phyloP scores from a whole-genome alignment of 2,329 filamentous ascomycete species.

The Chalara sp. region DNA sequence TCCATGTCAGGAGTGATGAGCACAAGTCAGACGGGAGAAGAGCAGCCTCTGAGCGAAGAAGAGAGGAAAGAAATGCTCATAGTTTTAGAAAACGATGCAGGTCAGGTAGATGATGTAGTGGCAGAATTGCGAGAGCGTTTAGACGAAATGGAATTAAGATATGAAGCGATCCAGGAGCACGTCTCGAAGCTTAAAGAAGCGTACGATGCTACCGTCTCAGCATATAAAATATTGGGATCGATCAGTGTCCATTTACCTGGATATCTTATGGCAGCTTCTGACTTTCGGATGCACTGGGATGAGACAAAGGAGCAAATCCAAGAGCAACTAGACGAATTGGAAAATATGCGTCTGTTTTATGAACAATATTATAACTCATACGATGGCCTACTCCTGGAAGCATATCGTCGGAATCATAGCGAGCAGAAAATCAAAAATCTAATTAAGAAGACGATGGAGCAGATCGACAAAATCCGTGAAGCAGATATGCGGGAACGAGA shows the following conservation, averaged over 20 bases:
- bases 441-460: conserved; percentile 70
- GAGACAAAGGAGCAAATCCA: conserved; percentile 66
- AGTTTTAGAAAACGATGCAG: conserved; percentile 67
- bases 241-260: conserved; percentile 59
- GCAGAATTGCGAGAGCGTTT: conserved; percentile 68
- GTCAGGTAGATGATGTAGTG: conserved; percentile 60
- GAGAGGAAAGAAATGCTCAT: conserved; percentile 79
- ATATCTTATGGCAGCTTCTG: conserved; percentile 57
- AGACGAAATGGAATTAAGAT: conserved; percentile 68
- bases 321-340: conserved; percentile 67
- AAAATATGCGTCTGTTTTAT: conserved; percentile 74
- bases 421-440: conserved; percentile 69
- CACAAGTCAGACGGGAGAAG: conserved; percentile 44
- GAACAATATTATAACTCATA: conserved; percentile 82
- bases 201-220: conserved; percentile 51
- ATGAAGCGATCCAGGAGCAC: conserved; percentile 56
- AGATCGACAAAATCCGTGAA: conserved; percentile 68
- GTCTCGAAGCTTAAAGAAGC: conserved; percentile 48
- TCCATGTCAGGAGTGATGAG: conserved; percentile 61
- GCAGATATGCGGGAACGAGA: conserved; percentile 69
- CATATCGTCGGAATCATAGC: conserved; percentile 64
- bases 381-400: conserved; percentile 76
- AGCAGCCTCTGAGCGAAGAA: conserved; percentile 63
- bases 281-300: conserved; percentile 64
- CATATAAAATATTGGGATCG: conserved; percentile 60